A percentile compares a stretch with the other conserved stretches of the same genome.
Conservation (phyloP, 2,329 filamentous ascomycete genomes). For the Penicillium sp. region DNA sequence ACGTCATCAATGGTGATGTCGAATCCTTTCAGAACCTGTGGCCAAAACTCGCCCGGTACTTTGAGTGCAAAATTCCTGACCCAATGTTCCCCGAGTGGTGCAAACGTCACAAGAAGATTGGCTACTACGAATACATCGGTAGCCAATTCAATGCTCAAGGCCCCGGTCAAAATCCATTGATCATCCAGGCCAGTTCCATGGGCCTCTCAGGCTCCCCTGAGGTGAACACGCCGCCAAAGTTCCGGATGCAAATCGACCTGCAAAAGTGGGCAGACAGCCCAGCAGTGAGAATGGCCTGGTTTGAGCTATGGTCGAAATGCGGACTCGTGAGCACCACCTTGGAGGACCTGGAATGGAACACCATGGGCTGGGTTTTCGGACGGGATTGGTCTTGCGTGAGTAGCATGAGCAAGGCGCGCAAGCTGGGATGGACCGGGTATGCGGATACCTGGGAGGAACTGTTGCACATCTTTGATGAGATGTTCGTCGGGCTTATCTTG, state of each 20-base stretch:
- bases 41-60: conserved; percentile 37
- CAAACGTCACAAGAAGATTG: no score
- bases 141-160: background rate
- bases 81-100: conserved; percentile 20
- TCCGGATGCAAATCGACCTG: conserved; percentile 34
- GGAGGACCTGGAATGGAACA: conserved; percentile 44
- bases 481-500: conserved; percentile 49
- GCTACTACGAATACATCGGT: no score
- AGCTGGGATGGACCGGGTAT: conserved; percentile 42
- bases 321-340: conserved; percentile 37
- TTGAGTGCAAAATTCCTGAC: conserved; percentile 29
- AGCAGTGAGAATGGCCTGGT: conserved; percentile 40
- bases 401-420: conserved; percentile 45
- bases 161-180: conserved; percentile 8
- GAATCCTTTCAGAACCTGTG: conserved; percentile 39
- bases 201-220: conserved; percentile 15
- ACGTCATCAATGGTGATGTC: conserved; percentile 38
- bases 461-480: conserved; percentile 31
- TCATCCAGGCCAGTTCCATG: conserved; percentile 13
- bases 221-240: conserved; percentile 1
- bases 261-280: conserved; percentile 38
- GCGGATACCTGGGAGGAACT: conserved; percentile 37
- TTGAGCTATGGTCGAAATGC: conserved; percentile 30
- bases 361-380: conserved; percentile 42
- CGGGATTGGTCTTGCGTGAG: conserved; percentile 27